Conservation (phyloP, 2,329 filamentous ascomycete species). For the Tolypocladium endophyticum region DNA sequence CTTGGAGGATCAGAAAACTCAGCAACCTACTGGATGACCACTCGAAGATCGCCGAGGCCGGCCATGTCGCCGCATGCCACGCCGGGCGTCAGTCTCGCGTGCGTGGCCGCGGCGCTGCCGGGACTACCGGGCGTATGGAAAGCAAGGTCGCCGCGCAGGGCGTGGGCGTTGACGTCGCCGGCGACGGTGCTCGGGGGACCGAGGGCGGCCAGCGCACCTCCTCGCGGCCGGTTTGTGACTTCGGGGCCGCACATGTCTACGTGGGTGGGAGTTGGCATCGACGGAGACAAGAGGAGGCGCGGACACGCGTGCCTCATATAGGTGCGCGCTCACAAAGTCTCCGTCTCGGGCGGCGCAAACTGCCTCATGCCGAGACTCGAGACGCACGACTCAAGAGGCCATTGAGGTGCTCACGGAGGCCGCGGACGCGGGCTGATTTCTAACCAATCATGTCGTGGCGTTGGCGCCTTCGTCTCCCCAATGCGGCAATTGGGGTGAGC, state of each 20-base stretch:
- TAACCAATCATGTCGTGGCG: constrained; percentile 17
- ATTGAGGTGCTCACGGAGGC: background rate
- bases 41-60: constrained; percentile 15
- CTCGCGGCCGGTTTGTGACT: constrained; percentile 26
- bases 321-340: background rate
- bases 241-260: constrained; percentile 34
- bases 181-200: constrained; percentile 13
- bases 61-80: constrained; percentile 6
- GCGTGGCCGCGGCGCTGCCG: constrained; percentile 26
- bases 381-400: background rate
- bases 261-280: background rate
- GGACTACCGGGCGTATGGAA: constrained; percentile 32
- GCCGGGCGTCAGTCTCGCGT: constrained; percentile 28
- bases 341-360: background rate
- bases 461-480: constrained; percentile 10
- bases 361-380: background rate
- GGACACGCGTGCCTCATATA: background rate
- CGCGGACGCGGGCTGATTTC: background rate
- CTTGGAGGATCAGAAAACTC: background rate
- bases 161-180: background rate
- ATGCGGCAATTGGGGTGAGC: constrained; percentile 19
- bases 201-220: constrained; percentile 36
- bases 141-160: constrained; percentile 25
- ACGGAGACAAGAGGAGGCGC: background rate
- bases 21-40: constrained; percentile 34